Percentiles rank a stretch among this genome's conserved stretches.
These are phyloP conservation scores for Tuber umbilicatum DNA, from an alignment of 495 filamentous ascomycete genomes.

Conservation along the genomic window DNA sequence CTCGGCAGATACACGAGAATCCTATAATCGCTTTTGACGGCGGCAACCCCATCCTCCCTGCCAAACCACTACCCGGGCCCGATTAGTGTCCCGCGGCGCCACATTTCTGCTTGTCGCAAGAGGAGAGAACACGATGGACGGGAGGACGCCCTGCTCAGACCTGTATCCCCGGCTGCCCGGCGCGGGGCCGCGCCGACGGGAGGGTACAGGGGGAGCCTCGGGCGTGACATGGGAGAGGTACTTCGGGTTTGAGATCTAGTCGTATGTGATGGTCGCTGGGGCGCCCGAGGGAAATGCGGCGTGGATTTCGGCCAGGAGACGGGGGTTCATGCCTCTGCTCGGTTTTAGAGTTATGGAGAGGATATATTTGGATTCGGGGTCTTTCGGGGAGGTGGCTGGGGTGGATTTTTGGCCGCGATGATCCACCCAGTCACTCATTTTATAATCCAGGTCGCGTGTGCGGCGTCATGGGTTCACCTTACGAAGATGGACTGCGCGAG, in stretches of 20 bases:
- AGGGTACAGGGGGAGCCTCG: constrained; percentile 47
- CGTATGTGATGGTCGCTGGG: constrained; percentile 42
- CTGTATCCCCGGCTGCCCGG: constrained; percentile 55
- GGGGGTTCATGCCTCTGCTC: constrained; percentile 56
- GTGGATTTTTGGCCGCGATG: neutral
- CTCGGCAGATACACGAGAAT: constrained; percentile 61
- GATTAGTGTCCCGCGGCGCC: constrained; percentile 54
- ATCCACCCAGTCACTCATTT: constrained; percentile 44
- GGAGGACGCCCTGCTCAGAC: constrained; percentile 55
- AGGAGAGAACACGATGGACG: constrained; percentile 57
- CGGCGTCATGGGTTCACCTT: neutral
- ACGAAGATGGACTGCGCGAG: constrained; percentile 9
- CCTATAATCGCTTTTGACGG: constrained; percentile 50
- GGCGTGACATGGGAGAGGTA: constrained; percentile 52
- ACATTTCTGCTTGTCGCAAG: constrained; percentile 57
- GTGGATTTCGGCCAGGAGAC: too few relatives aligned
- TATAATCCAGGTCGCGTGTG: too few relatives aligned
- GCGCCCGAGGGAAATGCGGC: neutral
- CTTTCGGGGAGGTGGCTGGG: neutral
- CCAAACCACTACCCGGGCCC: constrained; percentile 55
- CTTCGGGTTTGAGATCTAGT: constrained; percentile 37
- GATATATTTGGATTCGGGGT: constrained; percentile 54
- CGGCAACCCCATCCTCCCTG: constrained; percentile 38
- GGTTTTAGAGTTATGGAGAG: constrained; percentile 72
- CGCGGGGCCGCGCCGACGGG: constrained; percentile 57